Conservation (phyloP, 1,284 basidiomycete genomes). For the Apiotrichum montevideense region DNA sequence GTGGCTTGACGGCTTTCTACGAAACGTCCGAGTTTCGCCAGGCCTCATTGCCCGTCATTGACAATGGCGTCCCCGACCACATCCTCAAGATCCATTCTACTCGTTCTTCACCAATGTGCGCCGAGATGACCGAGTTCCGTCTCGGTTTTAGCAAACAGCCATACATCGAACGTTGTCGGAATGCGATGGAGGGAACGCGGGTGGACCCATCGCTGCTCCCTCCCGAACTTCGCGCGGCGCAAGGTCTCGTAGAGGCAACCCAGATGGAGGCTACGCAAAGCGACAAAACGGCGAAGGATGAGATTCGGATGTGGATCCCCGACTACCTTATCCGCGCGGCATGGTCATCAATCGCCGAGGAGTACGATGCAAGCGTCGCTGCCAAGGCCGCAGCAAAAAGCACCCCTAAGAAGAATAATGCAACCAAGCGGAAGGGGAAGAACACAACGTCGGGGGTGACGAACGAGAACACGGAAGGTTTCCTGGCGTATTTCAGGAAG, state of each 20-base stretch:
- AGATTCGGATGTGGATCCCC: conserved; percentile 29
- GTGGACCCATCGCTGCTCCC: conserved; percentile 24
- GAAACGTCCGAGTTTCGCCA: not conserved
- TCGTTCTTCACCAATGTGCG: conserved; percentile 28
- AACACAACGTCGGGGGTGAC: not conserved
- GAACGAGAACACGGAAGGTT: not conserved
- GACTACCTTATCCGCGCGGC: conserved; percentile 32
- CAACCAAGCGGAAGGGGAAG: not conserved
- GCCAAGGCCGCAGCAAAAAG: conserved; percentile 53
- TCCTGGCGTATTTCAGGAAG: not conserved
- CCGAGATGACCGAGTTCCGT: conserved; percentile 32
- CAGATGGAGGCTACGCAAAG: conserved; percentile 52
- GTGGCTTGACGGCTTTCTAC: conserved; percentile 21
- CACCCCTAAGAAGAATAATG: conserved; percentile 1
- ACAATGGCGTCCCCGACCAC: conserved; percentile 39
- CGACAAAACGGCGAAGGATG: conserved; percentile 10
- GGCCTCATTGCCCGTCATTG: not conserved
- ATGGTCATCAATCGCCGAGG: conserved; percentile 27
- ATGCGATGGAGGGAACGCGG: conserved; percentile 37
- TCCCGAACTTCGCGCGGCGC: conserved; percentile 5
- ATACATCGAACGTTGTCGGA: conserved; percentile 25
- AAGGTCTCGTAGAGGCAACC: conserved; percentile 24
- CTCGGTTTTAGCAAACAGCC: conserved; percentile 25
- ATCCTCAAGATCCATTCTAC: conserved; percentile 31
- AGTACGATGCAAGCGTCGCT: conserved; percentile 23